Conservation (phyloP, 257 asterid species). For the Salvia rosmarinus region DNA sequence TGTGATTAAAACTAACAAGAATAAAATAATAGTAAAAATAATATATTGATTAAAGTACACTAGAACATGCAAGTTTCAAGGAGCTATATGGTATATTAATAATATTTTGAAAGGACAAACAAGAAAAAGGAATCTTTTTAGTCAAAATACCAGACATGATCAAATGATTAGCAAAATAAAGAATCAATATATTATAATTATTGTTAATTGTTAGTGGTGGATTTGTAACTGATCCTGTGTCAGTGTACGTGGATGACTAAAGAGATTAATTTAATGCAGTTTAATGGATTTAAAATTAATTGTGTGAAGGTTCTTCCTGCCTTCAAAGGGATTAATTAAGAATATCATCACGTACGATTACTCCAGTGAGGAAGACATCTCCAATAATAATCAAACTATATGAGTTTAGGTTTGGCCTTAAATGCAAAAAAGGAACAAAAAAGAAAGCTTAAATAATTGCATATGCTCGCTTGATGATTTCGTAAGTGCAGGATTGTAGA, state of each 20-base stretch:
- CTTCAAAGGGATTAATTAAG: constrained; percentile 19
- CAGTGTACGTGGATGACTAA: constrained; percentile 30
- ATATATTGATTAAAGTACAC: constrained; percentile 4
- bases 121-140: constrained; percentile 25
- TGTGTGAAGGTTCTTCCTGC: constrained; percentile 30
- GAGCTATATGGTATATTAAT: not conserved
- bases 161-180: constrained; percentile 33
- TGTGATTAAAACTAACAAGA: constrained; percentile 1
- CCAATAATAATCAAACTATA: too few species aligned
- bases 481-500: too few species aligned
- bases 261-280: constrained; percentile 16
- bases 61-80: constrained; percentile 14
- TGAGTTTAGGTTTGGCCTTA: too few species aligned
- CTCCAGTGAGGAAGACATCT: not conserved
- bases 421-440: too few species aligned
- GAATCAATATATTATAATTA: not conserved
- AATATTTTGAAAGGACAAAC: not conserved
- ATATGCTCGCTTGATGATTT: too few species aligned
- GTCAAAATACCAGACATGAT: constrained; percentile 36
- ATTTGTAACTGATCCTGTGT: constrained; percentile 29
- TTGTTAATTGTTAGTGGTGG: constrained; percentile 16
- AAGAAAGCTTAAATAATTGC: too few species aligned
- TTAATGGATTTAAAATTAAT: not conserved
- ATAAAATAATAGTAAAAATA: not conserved
- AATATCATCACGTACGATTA: not conserved